Conservation (phyloP, 1,284 basidiomycete species). For the Cryptococcus sp. region DNA sequence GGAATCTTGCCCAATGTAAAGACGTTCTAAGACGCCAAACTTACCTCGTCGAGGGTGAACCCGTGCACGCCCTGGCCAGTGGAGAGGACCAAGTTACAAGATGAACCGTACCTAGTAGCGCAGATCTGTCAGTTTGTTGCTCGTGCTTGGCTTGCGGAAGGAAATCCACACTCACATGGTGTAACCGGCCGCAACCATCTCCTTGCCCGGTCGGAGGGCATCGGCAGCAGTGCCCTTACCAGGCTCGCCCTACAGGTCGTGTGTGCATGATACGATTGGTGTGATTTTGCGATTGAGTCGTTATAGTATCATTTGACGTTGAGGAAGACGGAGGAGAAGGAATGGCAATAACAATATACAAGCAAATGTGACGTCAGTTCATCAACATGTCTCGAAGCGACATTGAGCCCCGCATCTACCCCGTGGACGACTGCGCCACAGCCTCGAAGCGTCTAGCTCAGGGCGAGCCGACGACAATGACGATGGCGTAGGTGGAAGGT, state of each 20-base stretch:
- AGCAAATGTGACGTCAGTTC: too few species aligned
- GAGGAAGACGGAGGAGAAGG: too few species aligned
- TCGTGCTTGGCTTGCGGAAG: background rate
- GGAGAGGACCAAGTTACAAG: constrained; percentile 93
- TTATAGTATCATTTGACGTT: too few species aligned
- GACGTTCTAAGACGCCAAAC: background rate
- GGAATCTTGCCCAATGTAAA: background rate
- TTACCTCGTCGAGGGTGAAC: constrained; percentile 87
- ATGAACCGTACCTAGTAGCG: constrained; percentile 84
- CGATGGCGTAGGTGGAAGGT: constrained; percentile 1
- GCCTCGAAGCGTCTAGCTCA: constrained; percentile 64
- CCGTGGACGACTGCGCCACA: too few species aligned
- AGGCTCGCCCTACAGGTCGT: background rate
- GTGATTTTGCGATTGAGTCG: too few species aligned
- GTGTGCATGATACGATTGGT: too few species aligned
- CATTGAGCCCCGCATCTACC: background rate
- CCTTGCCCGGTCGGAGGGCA: constrained; percentile 88
- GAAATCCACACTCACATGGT: constrained; percentile 67
- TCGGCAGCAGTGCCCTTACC: constrained; percentile 71
- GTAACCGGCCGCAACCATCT: constrained; percentile 98
- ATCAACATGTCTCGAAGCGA: too few species aligned
- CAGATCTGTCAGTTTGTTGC: background rate
- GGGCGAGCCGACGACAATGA: constrained; percentile 9
- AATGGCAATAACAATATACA: too few species aligned
- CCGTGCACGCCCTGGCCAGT: constrained; percentile 97